Evolutionary conservation across 148 eudicot genomes (phyloP).

Genomic region (Chenopodium berlandieri): DNA sequence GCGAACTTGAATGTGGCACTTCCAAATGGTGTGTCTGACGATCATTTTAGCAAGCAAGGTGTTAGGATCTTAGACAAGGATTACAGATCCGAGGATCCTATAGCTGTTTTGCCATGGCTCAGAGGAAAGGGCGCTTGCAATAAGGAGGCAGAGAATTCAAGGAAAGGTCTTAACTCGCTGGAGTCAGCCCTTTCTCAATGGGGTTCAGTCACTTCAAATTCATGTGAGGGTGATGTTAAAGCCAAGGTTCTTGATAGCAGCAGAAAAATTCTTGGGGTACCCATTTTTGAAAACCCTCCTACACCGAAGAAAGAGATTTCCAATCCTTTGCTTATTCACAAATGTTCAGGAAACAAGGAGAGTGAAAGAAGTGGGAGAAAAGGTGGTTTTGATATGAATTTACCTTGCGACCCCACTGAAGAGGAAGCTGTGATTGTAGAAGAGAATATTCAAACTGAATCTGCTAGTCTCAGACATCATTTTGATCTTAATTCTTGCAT

Average conservation of each 20-base stretch:
- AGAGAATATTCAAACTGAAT: constrained; percentile 32
- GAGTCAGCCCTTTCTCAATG: constrained; percentile 21
- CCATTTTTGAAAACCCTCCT: constrained; percentile 44
- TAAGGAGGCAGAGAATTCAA: constrained; percentile 27
- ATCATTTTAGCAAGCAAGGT: constrained; percentile 29
- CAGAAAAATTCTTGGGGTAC: constrained; percentile 58
- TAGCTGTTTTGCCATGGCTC: constrained; percentile 65
- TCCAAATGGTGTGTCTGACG: constrained; percentile 35
- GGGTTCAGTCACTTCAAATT: constrained; percentile 29
- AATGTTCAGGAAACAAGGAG: constrained; percentile 30
- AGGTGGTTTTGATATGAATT: constrained; percentile 49
- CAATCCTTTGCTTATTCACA: constrained; percentile 28
- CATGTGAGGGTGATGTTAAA: constrained; percentile 25
- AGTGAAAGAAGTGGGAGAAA: constrained; percentile 34
- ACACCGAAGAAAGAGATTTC: constrained; percentile 36
- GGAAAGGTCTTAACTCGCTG: constrained; percentile 28
- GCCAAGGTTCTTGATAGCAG: constrained; percentile 25
- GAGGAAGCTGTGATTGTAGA: constrained; percentile 35
- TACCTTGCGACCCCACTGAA: constrained; percentile 37
- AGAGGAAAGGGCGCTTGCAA: constrained; percentile 34
- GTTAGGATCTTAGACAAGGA: constrained; percentile 29
- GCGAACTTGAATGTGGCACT: constrained; percentile 52
- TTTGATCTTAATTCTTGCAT: constrained; percentile 76
- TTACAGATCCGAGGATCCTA: constrained; percentile 33
- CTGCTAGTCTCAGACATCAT: constrained; percentile 32